phyloP scores from a whole-genome alignment of 306 rosid species.

The Chamaecrista fasciculata region DNA sequence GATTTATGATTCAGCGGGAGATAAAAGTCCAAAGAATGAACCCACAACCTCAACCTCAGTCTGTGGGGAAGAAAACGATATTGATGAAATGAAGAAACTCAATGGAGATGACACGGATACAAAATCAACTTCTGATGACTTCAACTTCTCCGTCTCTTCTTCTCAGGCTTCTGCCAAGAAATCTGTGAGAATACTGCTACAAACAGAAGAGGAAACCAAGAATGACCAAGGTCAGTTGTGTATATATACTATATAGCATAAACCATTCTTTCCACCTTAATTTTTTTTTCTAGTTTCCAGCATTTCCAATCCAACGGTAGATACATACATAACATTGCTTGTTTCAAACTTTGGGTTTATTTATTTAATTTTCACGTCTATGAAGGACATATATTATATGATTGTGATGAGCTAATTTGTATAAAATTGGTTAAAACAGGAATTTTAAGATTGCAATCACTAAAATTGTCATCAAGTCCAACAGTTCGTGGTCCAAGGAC shows the following conservation, averaged over 20 bases:
- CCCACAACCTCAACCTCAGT: background rate
- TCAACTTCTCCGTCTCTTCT: conserved; percentile 26
- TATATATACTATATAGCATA: no score
- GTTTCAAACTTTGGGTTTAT: no score
- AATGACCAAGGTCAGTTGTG: conserved; percentile 57
- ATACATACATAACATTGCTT: no score
- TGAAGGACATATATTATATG: no score
- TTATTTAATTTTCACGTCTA: no score
- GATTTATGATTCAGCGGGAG: conserved; percentile 37
- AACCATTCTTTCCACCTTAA: background rate
- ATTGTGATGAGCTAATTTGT: conserved; percentile 9
- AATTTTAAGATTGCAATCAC: background rate
- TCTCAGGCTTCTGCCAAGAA: conserved; percentile 48
- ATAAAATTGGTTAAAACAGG: conserved; percentile 40
- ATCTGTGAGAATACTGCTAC: conserved; percentile 30
- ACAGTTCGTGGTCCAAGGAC: conserved; percentile 33
- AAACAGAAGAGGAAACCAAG: conserved; percentile 31
- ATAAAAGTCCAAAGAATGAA: conserved; percentile 23
- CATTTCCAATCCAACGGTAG: no score
- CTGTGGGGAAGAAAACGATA: conserved; percentile 19
- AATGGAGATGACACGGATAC: conserved; percentile 34
- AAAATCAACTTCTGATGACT: conserved; percentile 41
- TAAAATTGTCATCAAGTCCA: conserved; percentile 37
- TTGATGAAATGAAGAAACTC: conserved; percentile 7
- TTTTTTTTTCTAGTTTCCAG: background rate